Evolutionary conservation across 352 stramenopile species (phyloP), one percentile per base, ranked within the genome.

Genomic region (Phytophthora ohioensis): DNA sequence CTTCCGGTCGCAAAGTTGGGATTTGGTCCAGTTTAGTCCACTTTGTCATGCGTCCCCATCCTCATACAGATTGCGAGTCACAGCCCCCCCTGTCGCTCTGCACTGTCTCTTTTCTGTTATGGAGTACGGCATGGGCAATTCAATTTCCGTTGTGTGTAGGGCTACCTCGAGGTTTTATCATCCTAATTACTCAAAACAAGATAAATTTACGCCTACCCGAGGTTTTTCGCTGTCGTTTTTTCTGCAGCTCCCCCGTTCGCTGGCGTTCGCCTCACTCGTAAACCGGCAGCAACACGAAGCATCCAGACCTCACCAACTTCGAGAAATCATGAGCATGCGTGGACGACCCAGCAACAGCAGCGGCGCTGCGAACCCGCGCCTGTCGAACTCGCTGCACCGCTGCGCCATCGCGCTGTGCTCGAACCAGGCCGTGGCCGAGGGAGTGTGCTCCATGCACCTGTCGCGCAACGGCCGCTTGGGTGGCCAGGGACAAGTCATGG

Each of bases 361-460:
- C 43, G 46, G 57, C 60, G 57, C 57, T 17, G 39, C 54, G 36
- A 72, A 67, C 62, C 58, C 57, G 13, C 71, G 73, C 41, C 45
- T 79, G 45, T 73, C 71, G 46, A 90, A 81, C 74, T 88, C 81
- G 34, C 81, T 94, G 27, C 87, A 94, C 61, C 85, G 87, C 34
- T 95, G 87, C 69, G 85, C 81, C 32, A 88, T 95, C 62, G 84
- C 81, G 41, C 71, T 95, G 15, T 95, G 87, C 78, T 88, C 87
- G 8, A 88, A 93, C 67, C 83, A 88, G 13, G 85, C 87, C 13
- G 82, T 92, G 39, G 84, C 87, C 9, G 79, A 93, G 56, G 84
- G 85, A 38, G 85, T 95, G 17, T 95, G 87, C 65, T 78, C 84
- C 39, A 86, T 93, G 72, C 87, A 95, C 56, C 74, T 92, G 53